These are phyloP conservation scores for Phialophora expanda DNA, from an alignment of 2,329 filamentous ascomycete genomes.

Conservation along the genomic window DNA sequence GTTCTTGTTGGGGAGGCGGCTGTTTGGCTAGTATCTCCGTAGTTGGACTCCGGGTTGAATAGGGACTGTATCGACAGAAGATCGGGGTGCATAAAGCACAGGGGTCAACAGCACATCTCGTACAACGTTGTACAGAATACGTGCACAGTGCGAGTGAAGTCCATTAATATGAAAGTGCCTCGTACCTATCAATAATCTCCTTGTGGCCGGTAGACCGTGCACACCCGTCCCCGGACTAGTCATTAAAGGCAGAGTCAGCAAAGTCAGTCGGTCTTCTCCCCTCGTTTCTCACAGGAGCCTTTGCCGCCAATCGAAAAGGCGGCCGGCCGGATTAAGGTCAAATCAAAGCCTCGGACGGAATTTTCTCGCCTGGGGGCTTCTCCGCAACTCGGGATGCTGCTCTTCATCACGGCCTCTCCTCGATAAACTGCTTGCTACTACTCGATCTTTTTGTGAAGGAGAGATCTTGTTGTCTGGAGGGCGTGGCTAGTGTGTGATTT, in stretches of 20 bases:
- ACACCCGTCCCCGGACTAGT: background rate
- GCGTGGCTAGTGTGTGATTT: background rate
- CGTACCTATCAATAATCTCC: too few species aligned
- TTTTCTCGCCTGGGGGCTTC: conserved; percentile 2
- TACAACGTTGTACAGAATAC: background rate
- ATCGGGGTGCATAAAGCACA: too few species aligned
- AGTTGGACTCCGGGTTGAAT: background rate
- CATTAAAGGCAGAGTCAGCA: background rate
- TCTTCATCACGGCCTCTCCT: background rate
- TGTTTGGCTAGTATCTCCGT: background rate
- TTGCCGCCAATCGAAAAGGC: background rate
- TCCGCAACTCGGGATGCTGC: background rate
- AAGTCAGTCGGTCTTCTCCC: conserved; percentile 4
- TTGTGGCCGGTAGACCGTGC: background rate
- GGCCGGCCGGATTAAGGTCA: background rate
- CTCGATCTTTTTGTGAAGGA: background rate
- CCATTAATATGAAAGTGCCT: too few species aligned
- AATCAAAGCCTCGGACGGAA: conserved; percentile 7
- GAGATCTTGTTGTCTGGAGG: background rate
- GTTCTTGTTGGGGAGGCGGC: too few species aligned
- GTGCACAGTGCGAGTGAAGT: too few species aligned
- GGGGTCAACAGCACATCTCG: background rate
- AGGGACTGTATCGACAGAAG: background rate
- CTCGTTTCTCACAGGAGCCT: background rate
- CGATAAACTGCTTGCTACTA: background rate